These are phyloP conservation scores for Takashimella tepidaria DNA, from an alignment of 1,284 basidiomycete species.

Conservation along the genomic window DNA sequence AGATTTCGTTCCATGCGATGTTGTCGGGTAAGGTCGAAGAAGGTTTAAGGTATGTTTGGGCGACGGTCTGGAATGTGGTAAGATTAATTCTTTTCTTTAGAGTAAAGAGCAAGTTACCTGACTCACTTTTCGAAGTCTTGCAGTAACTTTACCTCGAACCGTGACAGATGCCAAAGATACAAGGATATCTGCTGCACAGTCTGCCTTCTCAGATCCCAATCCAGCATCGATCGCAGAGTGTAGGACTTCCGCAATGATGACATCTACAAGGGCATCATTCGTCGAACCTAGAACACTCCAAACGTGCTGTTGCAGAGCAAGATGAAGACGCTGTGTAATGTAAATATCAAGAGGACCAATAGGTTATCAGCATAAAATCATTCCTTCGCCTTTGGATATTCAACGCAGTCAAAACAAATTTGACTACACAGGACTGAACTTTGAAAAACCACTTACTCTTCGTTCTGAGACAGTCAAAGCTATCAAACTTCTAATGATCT, in stretches of 20 bases:
- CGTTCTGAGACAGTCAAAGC: constrained; percentile 66
- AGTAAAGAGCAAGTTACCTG: not conserved
- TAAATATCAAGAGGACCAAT: not conserved
- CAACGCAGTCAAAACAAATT: not conserved
- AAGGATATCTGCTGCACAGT: constrained; percentile 68
- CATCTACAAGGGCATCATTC: constrained; percentile 62
- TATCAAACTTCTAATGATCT: constrained; percentile 69
- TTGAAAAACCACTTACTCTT: constrained; percentile 57
- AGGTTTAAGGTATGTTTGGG: constrained; percentile 63
- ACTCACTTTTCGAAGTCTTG: constrained; percentile 68
- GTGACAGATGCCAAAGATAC: constrained; percentile 68
- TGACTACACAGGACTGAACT: not conserved
- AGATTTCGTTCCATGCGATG: constrained; percentile 75
- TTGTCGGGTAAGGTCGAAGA: constrained; percentile 63
- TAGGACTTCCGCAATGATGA: constrained; percentile 70
- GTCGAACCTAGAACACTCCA: constrained; percentile 69
- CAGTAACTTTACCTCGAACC: constrained; percentile 69
- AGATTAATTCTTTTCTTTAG: no score
- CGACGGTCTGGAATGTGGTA: constrained; percentile 56
- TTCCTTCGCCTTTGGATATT: no score
- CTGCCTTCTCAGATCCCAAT: constrained; percentile 66
- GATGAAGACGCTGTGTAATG: constrained; percentile 55
- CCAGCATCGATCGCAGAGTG: constrained; percentile 74
- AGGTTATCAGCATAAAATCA: no score
- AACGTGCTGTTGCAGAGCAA: constrained; percentile 63